Evolutionary conservation across 768 basidiomycete genomes (phyloP).

Genomic region (Myochromella boudieri): DNA sequence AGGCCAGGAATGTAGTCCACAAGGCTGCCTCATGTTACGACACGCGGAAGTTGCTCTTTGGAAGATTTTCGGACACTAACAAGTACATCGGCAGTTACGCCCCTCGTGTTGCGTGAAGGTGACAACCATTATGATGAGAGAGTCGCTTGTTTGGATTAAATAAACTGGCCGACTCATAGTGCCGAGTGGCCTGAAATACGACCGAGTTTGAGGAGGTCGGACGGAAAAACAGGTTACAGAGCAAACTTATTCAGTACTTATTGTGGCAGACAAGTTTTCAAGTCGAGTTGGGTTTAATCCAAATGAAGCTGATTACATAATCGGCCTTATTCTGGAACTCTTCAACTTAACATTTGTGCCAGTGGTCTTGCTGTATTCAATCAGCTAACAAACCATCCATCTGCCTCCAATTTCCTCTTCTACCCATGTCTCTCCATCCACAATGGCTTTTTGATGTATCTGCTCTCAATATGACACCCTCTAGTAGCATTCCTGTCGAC

Average conservation of each 20-base stretch:
- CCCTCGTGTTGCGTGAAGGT: constrained; percentile 5
- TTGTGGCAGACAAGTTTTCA: too few relatives aligned
- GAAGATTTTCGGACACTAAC: constrained; percentile 4
- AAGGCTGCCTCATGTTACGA: constrained; percentile 7
- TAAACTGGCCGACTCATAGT: too few relatives aligned
- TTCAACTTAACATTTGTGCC: too few relatives aligned
- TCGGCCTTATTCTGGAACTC: background rate
- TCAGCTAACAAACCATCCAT: too few relatives aligned
- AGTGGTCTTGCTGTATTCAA: too few relatives aligned
- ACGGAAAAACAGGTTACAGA: background rate
- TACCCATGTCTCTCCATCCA: constrained; percentile 26
- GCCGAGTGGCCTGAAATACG: background rate
- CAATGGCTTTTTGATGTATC: constrained; percentile 77
- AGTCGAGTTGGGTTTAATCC: too few relatives aligned
- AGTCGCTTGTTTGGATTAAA: too few relatives aligned
- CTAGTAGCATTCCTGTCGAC: constrained; percentile 49
- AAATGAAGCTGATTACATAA: too few relatives aligned
- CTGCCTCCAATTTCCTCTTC: too few relatives aligned
- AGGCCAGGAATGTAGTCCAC: background rate
- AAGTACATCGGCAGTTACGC: background rate
- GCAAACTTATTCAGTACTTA: too few relatives aligned
- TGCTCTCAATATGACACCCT: constrained; percentile 60
- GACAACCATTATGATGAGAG: constrained; percentile 1
- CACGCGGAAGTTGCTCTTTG: constrained; percentile 2
- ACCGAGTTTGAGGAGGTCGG: background rate